These are phyloP conservation scores for Glycine latifolia DNA, from an alignment of 306 rosid genomes.

Conservation along the genomic window DNA sequence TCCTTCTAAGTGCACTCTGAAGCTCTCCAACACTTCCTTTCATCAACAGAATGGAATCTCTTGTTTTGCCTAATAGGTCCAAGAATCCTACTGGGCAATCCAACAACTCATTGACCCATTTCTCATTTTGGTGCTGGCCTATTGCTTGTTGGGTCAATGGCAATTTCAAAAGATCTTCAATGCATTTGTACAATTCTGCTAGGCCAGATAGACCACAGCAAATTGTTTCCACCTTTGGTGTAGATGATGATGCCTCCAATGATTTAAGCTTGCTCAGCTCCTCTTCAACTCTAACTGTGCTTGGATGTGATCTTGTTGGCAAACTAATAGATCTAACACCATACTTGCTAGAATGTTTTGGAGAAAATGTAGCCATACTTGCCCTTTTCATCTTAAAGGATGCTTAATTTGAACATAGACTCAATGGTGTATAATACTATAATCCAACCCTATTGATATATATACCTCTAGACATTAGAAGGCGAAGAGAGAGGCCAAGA, in stretches of 20 bases:
- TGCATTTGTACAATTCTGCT: slow-evolving; percentile 54
- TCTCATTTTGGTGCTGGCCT: slow-evolving; percentile 55
- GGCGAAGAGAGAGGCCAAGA: slow-evolving; percentile 22
- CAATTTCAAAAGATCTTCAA: slow-evolving; percentile 65
- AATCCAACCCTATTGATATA: slow-evolving; percentile 1
- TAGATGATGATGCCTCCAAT: slow-evolving; percentile 49
- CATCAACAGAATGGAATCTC: slow-evolving; percentile 55
- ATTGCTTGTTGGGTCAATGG: slow-evolving; percentile 73
- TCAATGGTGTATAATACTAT: not conserved
- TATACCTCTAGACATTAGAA: slow-evolving; percentile 23
- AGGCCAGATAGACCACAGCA: slow-evolving; percentile 59
- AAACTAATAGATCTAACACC: slow-evolving; percentile 71
- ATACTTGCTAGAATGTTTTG: slow-evolving; percentile 51
- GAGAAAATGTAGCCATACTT: slow-evolving; percentile 61
- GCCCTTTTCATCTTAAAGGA: slow-evolving; percentile 51
- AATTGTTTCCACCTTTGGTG: slow-evolving; percentile 54
- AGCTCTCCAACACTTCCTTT: slow-evolving; percentile 60
- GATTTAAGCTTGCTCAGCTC: slow-evolving; percentile 65
- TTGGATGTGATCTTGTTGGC: slow-evolving; percentile 85
- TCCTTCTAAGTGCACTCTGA: slow-evolving; percentile 68
- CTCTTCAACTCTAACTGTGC: slow-evolving; percentile 61
- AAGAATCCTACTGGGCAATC: slow-evolving; percentile 65
- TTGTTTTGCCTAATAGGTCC: slow-evolving; percentile 64
- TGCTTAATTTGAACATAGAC: not conserved
- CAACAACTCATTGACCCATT: slow-evolving; percentile 68